phyloP scores from a whole-genome alignment of 805 yeast genomes.

The Candida boidinii region DNA sequence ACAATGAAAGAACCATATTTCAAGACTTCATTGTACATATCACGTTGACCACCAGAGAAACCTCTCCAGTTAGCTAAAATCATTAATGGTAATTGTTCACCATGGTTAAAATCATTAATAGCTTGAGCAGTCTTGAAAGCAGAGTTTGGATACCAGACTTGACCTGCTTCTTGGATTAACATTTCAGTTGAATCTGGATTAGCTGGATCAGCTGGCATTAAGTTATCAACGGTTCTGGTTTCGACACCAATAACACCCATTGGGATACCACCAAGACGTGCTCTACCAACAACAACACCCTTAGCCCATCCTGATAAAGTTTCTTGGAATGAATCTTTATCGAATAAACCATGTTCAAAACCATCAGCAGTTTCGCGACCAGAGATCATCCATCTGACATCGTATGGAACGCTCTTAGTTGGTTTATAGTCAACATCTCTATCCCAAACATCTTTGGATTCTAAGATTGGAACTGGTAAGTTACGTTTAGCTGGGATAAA shows the following conservation, averaged over 20 bases:
- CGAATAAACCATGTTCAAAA: constrained; percentile 85
- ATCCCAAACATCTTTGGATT: constrained; percentile 83
- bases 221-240: constrained; percentile 80
- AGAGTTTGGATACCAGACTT: constrained; percentile 99
- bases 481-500: constrained; percentile 88
- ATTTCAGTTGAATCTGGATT: constrained; percentile 90
- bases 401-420: constrained; percentile 62
- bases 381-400: constrained; percentile 89
- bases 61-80: constrained; percentile 99
- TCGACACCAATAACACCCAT: constrained; percentile 98
- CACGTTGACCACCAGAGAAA: constrained; percentile 99
- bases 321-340: constrained; percentile 88
- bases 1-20: constrained; percentile 96
- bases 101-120: constrained; percentile 92
- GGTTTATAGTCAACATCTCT: constrained; percentile 84
- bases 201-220: constrained; percentile 97
- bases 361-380: constrained; percentile 71
- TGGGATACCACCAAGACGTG: constrained; percentile 97
- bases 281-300: constrained; percentile 98
- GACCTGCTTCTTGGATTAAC: constrained; percentile 92
- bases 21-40: constrained; percentile 97
- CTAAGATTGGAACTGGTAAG: constrained; percentile 84
- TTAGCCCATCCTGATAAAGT: constrained; percentile 97
- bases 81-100: constrained; percentile 97
- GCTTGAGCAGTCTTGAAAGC: constrained; percentile 99